Base-by-base conservation (phyloP, 2,329 filamentous ascomycete species). In the Didymella keratinophila region DNA sequence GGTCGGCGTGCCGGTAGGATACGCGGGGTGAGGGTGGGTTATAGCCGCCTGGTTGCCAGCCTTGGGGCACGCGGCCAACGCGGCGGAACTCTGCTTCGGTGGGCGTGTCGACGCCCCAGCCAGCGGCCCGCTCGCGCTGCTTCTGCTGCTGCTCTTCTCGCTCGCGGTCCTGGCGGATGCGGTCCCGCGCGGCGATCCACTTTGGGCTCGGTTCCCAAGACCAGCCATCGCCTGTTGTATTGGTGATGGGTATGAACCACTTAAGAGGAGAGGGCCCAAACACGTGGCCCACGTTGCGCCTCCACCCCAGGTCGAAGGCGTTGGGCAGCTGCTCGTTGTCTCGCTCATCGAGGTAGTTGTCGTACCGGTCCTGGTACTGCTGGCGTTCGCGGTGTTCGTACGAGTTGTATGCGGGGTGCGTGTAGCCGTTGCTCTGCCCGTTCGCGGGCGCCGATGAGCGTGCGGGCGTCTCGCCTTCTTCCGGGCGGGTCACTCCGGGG, bases 161-260 rank as follows among this genome's bases (percentile, higher is more conserved):
- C 58, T 76, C 72, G 28, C 76, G 71, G 44, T 79, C 74, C 39
- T 71, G 73, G 27, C 78, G 74, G 48, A 93, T 81, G 20, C 80
- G 80, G 6, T 92, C 88, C 42, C 88, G 83, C 4, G 89, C 90
- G 34, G 88, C 87, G 2, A 91, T 63, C 90, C 95, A 99, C 65
- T 86, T 87, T 1, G 86, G 83, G 71, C 88, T 96, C 0, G 93
- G 86, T 70, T 97, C 93, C 95, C 95, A 99, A 43, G 83, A 84
- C 94, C 94, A 99, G 21, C 95, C 95, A 75, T 99, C 92, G 32
- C 94, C 94, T 0, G 87, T 91, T 2, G 93, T 96, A 71, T 90
- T 98, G 76, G 86, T 87, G 44, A 98, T 80, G 0, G 95, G 95
- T 1, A 98, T 61, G 27, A 83, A 79, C 94, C 95, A 98, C 9